Conservation (phyloP, 2,329 filamentous ascomycete genomes). For the Pseudogymnoascus sp. region DNA sequence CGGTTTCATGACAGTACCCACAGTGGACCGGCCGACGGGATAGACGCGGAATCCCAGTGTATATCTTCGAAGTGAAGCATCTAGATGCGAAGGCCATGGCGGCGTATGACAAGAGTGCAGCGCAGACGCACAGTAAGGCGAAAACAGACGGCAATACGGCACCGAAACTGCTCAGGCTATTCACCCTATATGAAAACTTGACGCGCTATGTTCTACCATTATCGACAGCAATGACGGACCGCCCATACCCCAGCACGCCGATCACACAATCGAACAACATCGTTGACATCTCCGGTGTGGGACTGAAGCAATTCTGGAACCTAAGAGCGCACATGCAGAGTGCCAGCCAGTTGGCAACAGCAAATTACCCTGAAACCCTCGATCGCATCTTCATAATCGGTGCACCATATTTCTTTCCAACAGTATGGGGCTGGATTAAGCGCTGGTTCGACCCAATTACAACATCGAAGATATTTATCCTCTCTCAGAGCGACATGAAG, state of each 20-base stretch:
- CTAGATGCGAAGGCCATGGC: constrained; percentile 76
- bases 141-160: constrained; percentile 60
- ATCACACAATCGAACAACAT: constrained; percentile 92
- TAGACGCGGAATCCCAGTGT: constrained; percentile 83
- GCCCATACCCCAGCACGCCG: constrained; percentile 69
- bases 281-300: constrained; percentile 82
- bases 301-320: constrained; percentile 93
- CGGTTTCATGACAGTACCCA: constrained; percentile 56
- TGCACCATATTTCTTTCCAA: constrained; percentile 83
- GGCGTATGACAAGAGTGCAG: constrained; percentile 62
- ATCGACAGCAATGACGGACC: constrained; percentile 66
- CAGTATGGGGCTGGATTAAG: constrained; percentile 92
- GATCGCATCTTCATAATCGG: constrained; percentile 77
- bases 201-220: constrained; percentile 81
- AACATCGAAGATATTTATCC: constrained; percentile 92
- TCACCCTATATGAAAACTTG: constrained; percentile 89
- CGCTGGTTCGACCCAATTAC: constrained; percentile 93
- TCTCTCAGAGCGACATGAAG: constrained; percentile 64
- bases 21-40: constrained; percentile 93
- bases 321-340: constrained; percentile 90
- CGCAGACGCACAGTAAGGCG: constrained; percentile 50
- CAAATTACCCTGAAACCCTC: constrained; percentile 90
- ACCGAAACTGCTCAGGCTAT: constrained; percentile 73
- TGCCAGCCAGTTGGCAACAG: constrained; percentile 78
- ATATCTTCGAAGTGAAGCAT: constrained; percentile 78